Evolutionary conservation across 177 flowering plant species (phyloP).

Genomic region (Vitis hybrid): DNA sequence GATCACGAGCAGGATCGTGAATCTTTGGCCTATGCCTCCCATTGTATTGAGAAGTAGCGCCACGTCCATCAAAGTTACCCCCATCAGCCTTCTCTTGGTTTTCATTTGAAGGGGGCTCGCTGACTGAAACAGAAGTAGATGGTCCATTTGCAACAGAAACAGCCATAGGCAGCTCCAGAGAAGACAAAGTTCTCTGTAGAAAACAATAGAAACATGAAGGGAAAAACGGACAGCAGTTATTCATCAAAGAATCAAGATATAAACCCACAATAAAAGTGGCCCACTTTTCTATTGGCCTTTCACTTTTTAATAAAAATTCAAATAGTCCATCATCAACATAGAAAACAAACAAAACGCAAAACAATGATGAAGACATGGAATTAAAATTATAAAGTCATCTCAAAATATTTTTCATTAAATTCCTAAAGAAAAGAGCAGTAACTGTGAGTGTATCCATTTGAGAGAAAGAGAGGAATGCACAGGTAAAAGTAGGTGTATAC

Average conservation of each 20-base stretch:
- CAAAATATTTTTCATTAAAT: too few relatives aligned
- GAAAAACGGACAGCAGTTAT: not conserved
- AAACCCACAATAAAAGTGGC: not conserved
- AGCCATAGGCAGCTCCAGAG: slow-evolving; percentile 90
- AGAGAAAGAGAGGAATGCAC: too few relatives aligned
- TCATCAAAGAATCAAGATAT: not conserved
- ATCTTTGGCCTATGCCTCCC: slow-evolving; percentile 58
- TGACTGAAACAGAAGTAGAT: slow-evolving; percentile 28
- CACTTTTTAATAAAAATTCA: too few relatives aligned
- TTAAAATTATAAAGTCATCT: too few relatives aligned
- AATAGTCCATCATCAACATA: too few relatives aligned
- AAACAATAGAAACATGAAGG: slow-evolving; percentile 2
- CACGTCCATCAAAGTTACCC: slow-evolving; percentile 24
- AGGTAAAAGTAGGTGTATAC: too few relatives aligned
- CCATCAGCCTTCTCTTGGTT: slow-evolving; percentile 37
- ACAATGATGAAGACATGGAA: too few relatives aligned
- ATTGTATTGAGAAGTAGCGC: slow-evolving; percentile 32
- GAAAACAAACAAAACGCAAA: too few relatives aligned
- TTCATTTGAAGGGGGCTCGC: slow-evolving; percentile 38
- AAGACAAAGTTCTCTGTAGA: slow-evolving; percentile 83
- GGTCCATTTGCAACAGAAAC: slow-evolving; percentile 65
- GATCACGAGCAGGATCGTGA: slow-evolving; percentile 92
- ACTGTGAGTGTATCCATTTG: too few relatives aligned
- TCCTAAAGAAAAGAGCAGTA: too few relatives aligned
- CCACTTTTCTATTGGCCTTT: not conserved